Base-by-base conservation (phyloP, 768 basidiomycete species). In the Pleurotus salmoneostramineus region DNA sequence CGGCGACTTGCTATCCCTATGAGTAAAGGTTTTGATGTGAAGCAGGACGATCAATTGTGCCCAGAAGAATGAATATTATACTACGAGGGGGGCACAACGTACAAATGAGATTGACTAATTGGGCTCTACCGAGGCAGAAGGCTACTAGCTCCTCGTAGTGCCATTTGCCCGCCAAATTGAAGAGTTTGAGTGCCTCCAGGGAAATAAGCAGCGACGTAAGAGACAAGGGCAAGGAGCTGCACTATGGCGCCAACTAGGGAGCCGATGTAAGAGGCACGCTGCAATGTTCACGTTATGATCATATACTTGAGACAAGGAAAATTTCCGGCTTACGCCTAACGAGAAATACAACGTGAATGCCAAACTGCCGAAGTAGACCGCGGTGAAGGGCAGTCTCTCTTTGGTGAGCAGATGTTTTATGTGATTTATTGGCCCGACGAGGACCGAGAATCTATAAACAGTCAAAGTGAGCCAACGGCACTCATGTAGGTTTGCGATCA, bases 151-250 rank as follows among this genome's bases (percentile, higher is more conserved):
- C 95, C 89, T 37, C 94, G 86, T 17, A 97, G 73, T 0, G 91
- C 89, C 63, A 94, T 77, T 56, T 87, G 85, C 35, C 85, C 84
- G 5, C 93, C 93, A 65, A 94, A 80, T 17, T 88, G 83, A 17
- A 94, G 76, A 0, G 93, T 93, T 63, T 88, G 86, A 32, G 80
- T 81, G 32, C 89, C 96, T 7, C 92, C 61, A 15, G 97, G 97
- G 73, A 99, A 98, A 74, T 98, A 98, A 0, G 95, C 95, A 14
- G 94, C 78, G 5, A 98, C 81, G 68, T 99, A 99, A 11, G 89
- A 81, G 11, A 97, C 77, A 14, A 99, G 83, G 1, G 95, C 87
- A 45, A 91, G 74, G 63, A 87, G 84, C 71, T 95, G 95, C 3
- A 97, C 78, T 36, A 87, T 81, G 10, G 91, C 94, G 34, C 85